Evolutionary conservation across 352 stramenopile genomes (phyloP).

Genomic region (Phytophthora constricta): DNA sequence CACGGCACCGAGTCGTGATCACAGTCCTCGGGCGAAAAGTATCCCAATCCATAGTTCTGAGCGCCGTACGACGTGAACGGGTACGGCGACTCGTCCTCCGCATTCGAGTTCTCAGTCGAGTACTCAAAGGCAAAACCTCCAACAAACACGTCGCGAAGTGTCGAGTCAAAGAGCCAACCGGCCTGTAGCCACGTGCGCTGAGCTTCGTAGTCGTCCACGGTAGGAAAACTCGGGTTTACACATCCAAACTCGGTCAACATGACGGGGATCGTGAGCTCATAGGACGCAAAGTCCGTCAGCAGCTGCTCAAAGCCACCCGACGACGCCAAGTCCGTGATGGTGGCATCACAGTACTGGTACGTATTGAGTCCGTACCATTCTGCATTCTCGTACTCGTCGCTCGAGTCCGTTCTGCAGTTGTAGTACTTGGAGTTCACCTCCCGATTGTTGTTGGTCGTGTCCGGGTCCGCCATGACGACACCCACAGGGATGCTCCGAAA

Average conservation of each 20-base stretch:
- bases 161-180: conserved; percentile 55
- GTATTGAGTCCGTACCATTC: conserved; percentile 91
- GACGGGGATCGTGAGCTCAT: conserved; percentile 76
- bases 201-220: conserved; percentile 67
- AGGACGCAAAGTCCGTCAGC: conserved; percentile 59
- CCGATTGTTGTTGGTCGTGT: conserved; percentile 56
- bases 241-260: conserved; percentile 90
- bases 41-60: conserved; percentile 85
- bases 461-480: conserved; percentile 68
- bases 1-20: conserved; percentile 64
- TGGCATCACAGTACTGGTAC: conserved; percentile 80
- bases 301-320: conserved; percentile 69
- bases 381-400: conserved; percentile 75
- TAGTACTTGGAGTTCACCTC: conserved; percentile 84
- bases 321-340: conserved; percentile 46
- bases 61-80: conserved; percentile 74
- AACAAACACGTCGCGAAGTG: conserved; percentile 63
- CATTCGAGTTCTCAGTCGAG: conserved; percentile 80
- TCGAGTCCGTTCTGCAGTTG: conserved; percentile 77
- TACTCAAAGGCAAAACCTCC: conserved; percentile 87
- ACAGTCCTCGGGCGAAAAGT: conserved; percentile 73
- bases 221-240: conserved; percentile 68
- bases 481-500: conserved; percentile 80
- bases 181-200: conserved; percentile 75
- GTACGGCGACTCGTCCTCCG: conserved; percentile 56